Evolutionary conservation across 257 asterid species (phyloP).

Genomic region (Solanum dulcamara): DNA sequence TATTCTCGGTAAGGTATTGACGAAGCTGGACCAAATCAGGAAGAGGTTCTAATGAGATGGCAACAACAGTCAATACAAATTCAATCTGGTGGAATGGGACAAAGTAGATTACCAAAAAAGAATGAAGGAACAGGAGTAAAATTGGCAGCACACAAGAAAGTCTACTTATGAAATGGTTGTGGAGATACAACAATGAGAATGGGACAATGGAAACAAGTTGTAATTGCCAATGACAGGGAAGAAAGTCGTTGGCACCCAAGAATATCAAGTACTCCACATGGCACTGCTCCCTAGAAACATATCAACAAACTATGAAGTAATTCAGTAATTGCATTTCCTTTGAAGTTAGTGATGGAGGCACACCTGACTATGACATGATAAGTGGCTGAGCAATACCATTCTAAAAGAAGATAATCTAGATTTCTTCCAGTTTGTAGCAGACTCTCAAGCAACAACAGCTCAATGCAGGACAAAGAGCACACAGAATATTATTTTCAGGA

Average conservation of each 20-base stretch:
- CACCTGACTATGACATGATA: neutral
- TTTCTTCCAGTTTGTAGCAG: neutral
- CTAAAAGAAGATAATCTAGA: neutral
- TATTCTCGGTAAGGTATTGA: neutral
- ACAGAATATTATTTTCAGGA: neutral
- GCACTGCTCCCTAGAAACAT: neutral
- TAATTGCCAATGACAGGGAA: neutral
- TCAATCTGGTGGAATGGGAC: neutral
- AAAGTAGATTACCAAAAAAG: neutral
- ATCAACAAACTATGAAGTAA: neutral
- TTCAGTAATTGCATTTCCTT: neutral
- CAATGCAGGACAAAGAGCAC: neutral
- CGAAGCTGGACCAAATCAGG: neutral
- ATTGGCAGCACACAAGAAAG: neutral
- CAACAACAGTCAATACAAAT: neutral
- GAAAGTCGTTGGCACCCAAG: neutral
- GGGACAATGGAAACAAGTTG: neutral
- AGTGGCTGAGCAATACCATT: neutral
- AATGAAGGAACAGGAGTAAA: neutral
- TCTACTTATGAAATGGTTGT: neutral
- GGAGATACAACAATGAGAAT: neutral
- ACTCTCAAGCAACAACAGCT: neutral
- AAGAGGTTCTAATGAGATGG: neutral
- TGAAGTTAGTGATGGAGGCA: neutral
- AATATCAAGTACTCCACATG: neutral